phyloP scores from a whole-genome alignment of 371 early-diverging fungal genomes.

The Mucor lusitanicus region DNA sequence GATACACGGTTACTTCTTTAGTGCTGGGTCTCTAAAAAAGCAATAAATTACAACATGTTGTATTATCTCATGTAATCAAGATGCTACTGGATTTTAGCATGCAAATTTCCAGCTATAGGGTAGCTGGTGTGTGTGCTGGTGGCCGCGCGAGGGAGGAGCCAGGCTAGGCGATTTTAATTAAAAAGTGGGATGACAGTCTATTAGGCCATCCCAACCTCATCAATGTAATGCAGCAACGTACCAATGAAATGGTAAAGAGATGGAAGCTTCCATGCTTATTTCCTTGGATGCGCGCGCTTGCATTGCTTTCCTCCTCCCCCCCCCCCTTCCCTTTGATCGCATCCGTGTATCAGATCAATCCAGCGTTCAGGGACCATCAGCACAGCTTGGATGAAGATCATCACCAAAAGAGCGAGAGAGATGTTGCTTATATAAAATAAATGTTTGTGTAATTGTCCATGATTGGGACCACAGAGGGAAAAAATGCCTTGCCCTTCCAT shows the following conservation, averaged over 20 bases:
- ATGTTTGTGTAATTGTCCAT: not conserved
- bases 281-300: not conserved
- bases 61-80: not conserved
- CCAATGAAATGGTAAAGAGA: not conserved
- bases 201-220: too few relatives aligned
- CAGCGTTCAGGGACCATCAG: not conserved
- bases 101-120: not conserved
- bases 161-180: not conserved
- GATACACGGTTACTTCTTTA: not conserved
- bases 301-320: not conserved
- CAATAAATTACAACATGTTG: not conserved
- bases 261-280: not conserved
- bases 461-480: not conserved
- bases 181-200: not conserved
- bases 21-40: not conserved
- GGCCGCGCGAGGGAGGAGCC: not conserved
- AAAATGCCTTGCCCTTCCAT: not conserved
- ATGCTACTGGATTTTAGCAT: not conserved
- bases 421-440: conserved; percentile 1
- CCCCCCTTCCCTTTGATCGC: too few relatives aligned
- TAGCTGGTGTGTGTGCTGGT: too few relatives aligned
- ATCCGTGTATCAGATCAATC: too few relatives aligned
- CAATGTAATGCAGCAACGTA: not conserved
- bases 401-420: too few relatives aligned
- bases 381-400: not conserved